Evolutionary conservation across 495 filamentous ascomycete species (phyloP).

Genomic region (Neurospora tetrasperma): DNA sequence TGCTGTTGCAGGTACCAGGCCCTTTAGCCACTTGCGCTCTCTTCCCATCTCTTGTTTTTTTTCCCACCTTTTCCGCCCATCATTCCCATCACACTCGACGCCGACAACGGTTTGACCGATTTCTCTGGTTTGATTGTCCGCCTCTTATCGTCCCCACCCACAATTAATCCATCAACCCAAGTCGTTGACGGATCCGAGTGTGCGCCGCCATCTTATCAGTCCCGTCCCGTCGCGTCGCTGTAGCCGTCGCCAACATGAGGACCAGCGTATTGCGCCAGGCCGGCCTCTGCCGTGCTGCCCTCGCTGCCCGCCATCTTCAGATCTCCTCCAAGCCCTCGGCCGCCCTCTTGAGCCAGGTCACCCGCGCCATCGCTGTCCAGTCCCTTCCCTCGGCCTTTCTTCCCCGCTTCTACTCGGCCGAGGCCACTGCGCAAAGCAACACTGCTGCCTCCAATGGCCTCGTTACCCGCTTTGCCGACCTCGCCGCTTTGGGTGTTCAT

Average conservation of each 20-base stretch:
- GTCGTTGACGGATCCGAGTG: neutral
- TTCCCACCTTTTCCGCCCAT: neutral
- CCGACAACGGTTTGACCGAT: neutral
- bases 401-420: constrained; percentile 30
- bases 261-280: constrained; percentile 21
- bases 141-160: neutral
- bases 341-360: constrained; percentile 7
- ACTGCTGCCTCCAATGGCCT: constrained; percentile 9
- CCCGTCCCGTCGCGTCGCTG: neutral
- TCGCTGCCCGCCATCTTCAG: constrained; percentile 16
- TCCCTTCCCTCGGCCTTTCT: constrained; percentile 13
- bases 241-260: constrained; percentile 18
- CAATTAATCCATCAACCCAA: neutral
- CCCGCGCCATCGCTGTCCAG: constrained; percentile 7
- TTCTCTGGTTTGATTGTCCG: neutral
- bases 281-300: constrained; percentile 18
- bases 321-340: constrained; percentile 14
- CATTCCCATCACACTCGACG: neutral
- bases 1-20: constrained; percentile 5
- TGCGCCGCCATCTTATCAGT: neutral
- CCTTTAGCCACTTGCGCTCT: constrained; percentile 3
- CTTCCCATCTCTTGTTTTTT: constrained; percentile 6
- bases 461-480: constrained; percentile 60
- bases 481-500: constrained; percentile 54
- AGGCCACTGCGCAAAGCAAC: constrained; percentile 16